Evolutionary conservation across 2,329 filamentous ascomycete genomes (phyloP).

Genomic region (Cytospora piceae): DNA sequence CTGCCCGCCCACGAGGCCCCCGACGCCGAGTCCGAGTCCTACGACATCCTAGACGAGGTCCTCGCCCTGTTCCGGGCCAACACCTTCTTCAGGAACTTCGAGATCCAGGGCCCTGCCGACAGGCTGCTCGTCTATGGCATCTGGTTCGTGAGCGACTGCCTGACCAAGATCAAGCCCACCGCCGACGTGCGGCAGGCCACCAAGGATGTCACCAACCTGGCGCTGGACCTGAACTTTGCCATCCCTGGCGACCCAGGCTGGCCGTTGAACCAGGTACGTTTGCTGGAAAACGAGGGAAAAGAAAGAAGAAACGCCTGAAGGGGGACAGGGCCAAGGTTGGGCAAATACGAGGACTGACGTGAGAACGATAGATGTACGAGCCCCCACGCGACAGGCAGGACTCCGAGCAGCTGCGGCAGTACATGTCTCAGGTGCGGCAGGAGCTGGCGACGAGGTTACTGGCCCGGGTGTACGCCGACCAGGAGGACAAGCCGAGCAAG

Average conservation of each 20-base stretch:
- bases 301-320: no score
- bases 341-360: neutral
- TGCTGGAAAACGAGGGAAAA: no score
- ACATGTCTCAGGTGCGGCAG: conserved; percentile 89
- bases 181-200: conserved; percentile 63
- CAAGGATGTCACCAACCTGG: conserved; percentile 84
- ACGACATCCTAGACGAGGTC: conserved; percentile 95
- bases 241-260: conserved; percentile 93
- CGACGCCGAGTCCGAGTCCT: conserved; percentile 87
- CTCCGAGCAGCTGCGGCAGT: conserved; percentile 85
- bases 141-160: conserved; percentile 87
- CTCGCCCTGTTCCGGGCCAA: conserved; percentile 94
- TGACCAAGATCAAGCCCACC: conserved; percentile 81
- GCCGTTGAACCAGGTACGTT: conserved; percentile 80
- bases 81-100: conserved; percentile 99
- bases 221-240: conserved; percentile 91
- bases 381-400: conserved; percentile 84
- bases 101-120: conserved; percentile 96
- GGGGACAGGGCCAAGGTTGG: conserved; percentile 10
- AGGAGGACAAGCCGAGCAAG: conserved; percentile 71
- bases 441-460: conserved; percentile 84
- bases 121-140: conserved; percentile 94
- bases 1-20: conserved; percentile 65
- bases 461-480: conserved; percentile 82
- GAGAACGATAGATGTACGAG: conserved; percentile 73